These are phyloP conservation scores for Aspergillus novofumigatus DNA, from an alignment of 2,329 filamentous ascomycete genomes.

Conservation along the genomic window DNA sequence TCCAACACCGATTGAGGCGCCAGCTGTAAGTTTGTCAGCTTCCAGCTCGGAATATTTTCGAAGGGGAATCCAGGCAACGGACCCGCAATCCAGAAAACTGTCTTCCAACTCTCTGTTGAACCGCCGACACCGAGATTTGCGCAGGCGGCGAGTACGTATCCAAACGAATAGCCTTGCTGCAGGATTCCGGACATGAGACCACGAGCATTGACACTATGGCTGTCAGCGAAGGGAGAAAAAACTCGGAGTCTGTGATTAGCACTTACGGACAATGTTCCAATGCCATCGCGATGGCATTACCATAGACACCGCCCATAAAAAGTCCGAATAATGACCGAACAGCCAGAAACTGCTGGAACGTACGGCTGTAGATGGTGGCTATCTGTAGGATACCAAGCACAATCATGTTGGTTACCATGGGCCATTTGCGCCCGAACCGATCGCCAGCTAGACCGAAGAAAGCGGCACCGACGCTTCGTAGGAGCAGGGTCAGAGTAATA, in stretches of 20 bases:
- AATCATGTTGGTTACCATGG: slow-evolving; percentile 77
- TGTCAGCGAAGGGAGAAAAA: background rate
- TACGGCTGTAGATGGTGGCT: slow-evolving; percentile 70
- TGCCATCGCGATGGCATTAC: slow-evolving; percentile 73
- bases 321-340: slow-evolving; percentile 70
- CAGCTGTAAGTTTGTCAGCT: slow-evolving; percentile 17
- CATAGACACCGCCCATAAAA: slow-evolving; percentile 79
- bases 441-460: slow-evolving; percentile 74
- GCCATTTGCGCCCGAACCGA: slow-evolving; percentile 73
- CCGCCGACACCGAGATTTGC: slow-evolving; percentile 69
- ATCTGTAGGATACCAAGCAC: slow-evolving; percentile 67
- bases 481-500: slow-evolving; percentile 61
- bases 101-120: slow-evolving; percentile 59
- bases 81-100: slow-evolving; percentile 65
- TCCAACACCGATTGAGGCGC: slow-evolving; percentile 52
- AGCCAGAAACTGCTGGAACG: slow-evolving; percentile 70
- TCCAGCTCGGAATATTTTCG: no score
- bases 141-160: slow-evolving; percentile 70
- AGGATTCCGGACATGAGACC: slow-evolving; percentile 79
- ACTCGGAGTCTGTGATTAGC: background rate
- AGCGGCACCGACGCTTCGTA: slow-evolving; percentile 71
- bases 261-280: slow-evolving; percentile 63
- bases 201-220: slow-evolving; percentile 53
- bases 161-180: slow-evolving; percentile 77
- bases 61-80: slow-evolving; percentile 20